Conservation (phyloP, 2,329 filamentous ascomycete genomes). For the Pestalotiopsis sp. region DNA sequence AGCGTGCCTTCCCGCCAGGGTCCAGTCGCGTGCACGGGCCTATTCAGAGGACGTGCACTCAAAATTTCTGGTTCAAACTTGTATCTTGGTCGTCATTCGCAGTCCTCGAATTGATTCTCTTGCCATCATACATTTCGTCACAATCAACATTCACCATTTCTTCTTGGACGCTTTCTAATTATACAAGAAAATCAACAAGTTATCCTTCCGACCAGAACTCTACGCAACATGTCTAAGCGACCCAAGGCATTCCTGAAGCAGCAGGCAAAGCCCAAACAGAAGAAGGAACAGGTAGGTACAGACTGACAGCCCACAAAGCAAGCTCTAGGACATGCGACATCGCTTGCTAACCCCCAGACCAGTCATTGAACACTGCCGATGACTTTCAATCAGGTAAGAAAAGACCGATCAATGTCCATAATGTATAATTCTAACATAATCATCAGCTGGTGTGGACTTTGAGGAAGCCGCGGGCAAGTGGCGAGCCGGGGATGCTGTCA, state of each 20-base stretch:
- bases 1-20: not conserved
- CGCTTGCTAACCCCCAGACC: slow-evolving; percentile 15
- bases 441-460: slow-evolving; percentile 60
- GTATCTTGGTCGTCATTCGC: not conserved
- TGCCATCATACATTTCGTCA: not conserved
- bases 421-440: slow-evolving; percentile 6
- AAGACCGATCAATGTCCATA: not conserved
- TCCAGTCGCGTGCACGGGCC: not conserved
- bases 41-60: not conserved
- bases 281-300: slow-evolving; percentile 17
- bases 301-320: not conserved
- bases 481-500: slow-evolving; percentile 68
- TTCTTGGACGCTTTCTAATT: not conserved
- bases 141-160: not conserved
- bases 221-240: slow-evolving; percentile 6
- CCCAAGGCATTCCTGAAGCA: slow-evolving; percentile 20
- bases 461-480: slow-evolving; percentile 76
- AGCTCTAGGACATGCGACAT: not conserved
- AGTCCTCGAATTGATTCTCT: not conserved
- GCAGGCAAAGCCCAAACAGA: slow-evolving; percentile 20
- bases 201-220: too few relatives aligned
- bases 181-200: not conserved
- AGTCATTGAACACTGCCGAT: slow-evolving; percentile 62
- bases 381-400: slow-evolving; percentile 62
- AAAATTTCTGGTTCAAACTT: not conserved